These are phyloP conservation scores for Russula compacta DNA, from an alignment of 768 basidiomycete species.

Conservation along the genomic window DNA sequence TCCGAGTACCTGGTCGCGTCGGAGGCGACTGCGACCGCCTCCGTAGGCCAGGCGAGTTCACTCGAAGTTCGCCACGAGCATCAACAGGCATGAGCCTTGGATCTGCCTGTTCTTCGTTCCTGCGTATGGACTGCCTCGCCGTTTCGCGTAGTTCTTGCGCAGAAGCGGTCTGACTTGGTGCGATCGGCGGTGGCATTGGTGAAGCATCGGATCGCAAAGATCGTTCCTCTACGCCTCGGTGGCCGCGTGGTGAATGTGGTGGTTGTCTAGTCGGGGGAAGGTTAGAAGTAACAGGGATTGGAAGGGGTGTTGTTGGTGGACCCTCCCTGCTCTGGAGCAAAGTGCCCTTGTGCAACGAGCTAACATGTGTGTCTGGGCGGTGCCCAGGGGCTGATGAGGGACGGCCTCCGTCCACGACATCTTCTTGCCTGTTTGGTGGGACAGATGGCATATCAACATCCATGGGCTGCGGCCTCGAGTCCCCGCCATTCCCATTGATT, in stretches of 20 bases:
- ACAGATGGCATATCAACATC: conserved; percentile 8
- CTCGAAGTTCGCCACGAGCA: conserved; percentile 31
- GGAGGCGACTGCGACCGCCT: conserved; percentile 58
- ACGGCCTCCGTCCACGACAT: not conserved
- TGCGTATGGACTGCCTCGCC: conserved; percentile 49
- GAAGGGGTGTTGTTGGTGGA: conserved; percentile 18
- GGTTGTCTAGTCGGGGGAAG: conserved; percentile 27
- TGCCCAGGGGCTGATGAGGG: not conserved
- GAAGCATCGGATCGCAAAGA: conserved; percentile 28
- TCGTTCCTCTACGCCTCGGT: conserved; percentile 36
- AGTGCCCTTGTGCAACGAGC: conserved; percentile 3
- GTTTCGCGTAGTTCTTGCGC: conserved; percentile 77
- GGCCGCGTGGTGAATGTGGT: conserved; percentile 32
- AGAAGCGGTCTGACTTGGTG: conserved; percentile 68
- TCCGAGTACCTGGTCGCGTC: conserved; percentile 59
- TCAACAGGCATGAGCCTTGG: conserved; percentile 14
- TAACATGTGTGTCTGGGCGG: conserved; percentile 1
- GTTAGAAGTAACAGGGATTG: conserved; percentile 17
- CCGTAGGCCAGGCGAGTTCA: conserved; percentile 45
- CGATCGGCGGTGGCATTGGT: conserved; percentile 73
- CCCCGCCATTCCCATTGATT: conserved; percentile 24
- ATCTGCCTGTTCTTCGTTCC: conserved; percentile 33
- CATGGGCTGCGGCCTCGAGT: conserved; percentile 13
- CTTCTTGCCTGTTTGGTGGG: conserved; percentile 1
- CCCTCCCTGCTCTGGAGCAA: conserved; percentile 15